Conservation (phyloP, 2,329 filamentous ascomycete species). For the Cladosporium colombiae region DNA sequence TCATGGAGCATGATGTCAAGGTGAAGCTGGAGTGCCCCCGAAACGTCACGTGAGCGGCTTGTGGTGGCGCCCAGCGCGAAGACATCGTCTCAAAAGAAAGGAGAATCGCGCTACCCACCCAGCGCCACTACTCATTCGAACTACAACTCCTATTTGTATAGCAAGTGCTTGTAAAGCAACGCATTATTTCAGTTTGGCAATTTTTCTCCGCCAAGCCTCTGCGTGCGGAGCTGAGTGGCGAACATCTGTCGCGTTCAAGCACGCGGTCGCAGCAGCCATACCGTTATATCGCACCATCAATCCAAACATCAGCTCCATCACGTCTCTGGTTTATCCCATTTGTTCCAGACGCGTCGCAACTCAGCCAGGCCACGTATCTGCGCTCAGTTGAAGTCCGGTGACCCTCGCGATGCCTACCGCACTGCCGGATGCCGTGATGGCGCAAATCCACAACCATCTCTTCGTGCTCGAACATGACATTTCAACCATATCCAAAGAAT, state of each 20-base stretch:
- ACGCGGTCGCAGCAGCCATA: neutral
- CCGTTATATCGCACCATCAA: neutral
- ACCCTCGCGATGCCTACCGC: constrained; percentile 9
- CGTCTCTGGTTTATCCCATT: neutral
- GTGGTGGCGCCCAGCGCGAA: neutral
- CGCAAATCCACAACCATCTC: constrained; percentile 16
- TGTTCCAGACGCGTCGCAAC: neutral
- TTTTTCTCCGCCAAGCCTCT: neutral
- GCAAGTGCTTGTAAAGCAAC: neutral
- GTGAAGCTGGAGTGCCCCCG: neutral
- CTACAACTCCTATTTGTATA: neutral
- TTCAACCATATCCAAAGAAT: constrained; percentile 15
- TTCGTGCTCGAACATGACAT: constrained; percentile 13
- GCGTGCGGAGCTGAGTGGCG: neutral
- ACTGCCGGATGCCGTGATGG: constrained; percentile 17
- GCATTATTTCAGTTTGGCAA: neutral
- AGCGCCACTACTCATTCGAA: neutral
- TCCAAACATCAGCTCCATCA: neutral
- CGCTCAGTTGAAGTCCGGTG: neutral
- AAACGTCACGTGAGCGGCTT: neutral
- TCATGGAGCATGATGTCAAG: neutral
- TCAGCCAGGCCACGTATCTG: too few species aligned
- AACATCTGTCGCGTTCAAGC: neutral
- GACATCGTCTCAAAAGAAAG: constrained; percentile 1
- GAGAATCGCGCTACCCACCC: neutral